Percentiles rank a stretch among this genome's conserved stretches.
Evolutionary conservation across 768 basidiomycete genomes (phyloP).

Genomic region (Lentinula edodes): DNA sequence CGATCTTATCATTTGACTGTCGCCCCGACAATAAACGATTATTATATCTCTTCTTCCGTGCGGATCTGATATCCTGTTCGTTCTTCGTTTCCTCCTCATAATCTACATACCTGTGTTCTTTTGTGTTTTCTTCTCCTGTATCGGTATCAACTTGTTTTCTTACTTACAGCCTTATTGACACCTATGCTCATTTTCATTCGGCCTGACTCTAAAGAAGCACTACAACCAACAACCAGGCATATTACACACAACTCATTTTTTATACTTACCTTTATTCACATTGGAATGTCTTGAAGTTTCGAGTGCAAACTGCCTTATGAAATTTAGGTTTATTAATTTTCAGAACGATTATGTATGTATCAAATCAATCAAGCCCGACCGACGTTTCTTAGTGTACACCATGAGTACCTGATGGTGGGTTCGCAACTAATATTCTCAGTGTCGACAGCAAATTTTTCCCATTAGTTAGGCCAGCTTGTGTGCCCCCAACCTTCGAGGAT

Average conservation of each 20-base stretch:
- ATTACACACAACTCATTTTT: neutral
- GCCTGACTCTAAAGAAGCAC: too few species aligned
- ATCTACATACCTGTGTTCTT: neutral
- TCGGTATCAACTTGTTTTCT: neutral
- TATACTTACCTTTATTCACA: neutral
- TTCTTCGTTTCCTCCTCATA: neutral
- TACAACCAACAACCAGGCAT: too few species aligned
- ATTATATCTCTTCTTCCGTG: neutral
- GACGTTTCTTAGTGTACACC: neutral
- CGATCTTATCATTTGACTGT: neutral
- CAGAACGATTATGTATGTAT: too few species aligned
- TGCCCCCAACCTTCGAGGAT: neutral
- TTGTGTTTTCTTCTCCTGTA: neutral
- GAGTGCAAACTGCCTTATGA: too few species aligned
- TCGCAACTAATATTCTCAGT: neutral
- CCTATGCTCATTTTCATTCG: neutral
- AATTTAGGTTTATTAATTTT: too few species aligned
- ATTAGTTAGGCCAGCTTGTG: neutral
- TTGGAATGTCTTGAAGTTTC: neutral
- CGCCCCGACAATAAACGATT: too few species aligned
- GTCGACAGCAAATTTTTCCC: neutral
- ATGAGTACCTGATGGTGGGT: neutral
- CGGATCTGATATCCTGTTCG: neutral
- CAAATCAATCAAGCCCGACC: too few species aligned
- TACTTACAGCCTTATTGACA: neutral